Conservation (phyloP, 2,329 filamentous ascomycete genomes). For the Neoarthrinium moseri region DNA sequence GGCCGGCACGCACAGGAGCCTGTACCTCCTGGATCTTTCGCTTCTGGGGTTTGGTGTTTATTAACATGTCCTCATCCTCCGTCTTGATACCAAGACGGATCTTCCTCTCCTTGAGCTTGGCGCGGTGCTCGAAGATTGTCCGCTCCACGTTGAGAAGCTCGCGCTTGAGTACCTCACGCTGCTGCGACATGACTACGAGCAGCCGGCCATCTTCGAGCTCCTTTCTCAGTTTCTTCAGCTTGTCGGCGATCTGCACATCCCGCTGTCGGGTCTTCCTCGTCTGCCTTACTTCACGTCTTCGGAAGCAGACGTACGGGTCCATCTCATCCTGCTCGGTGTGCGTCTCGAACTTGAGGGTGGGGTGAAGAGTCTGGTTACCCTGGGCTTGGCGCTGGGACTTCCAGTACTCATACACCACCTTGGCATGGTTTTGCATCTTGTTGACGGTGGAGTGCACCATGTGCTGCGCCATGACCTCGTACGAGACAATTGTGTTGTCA, state of each 20-base stretch:
- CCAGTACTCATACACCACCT: conserved; percentile 89
- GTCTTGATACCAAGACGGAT: conserved; percentile 84
- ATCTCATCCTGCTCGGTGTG: conserved; percentile 92
- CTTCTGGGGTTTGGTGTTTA: conserved; percentile 88
- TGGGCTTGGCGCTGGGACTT: conserved; percentile 64
- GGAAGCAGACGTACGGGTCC: conserved; percentile 97
- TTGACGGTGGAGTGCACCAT: conserved; percentile 52
- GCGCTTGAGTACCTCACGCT: conserved; percentile 77
- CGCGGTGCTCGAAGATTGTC: conserved; percentile 78
- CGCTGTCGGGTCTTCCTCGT: conserved; percentile 92
- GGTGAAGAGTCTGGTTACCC: conserved; percentile 72
- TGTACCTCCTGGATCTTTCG: conserved; percentile 53
- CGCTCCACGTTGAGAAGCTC: conserved; percentile 75
- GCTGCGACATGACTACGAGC: conserved; percentile 73
- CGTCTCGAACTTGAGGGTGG: conserved; percentile 87
- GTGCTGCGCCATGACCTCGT: conserved; percentile 72
- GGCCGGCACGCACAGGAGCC: conserved; percentile 57
- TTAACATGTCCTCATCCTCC: conserved; percentile 84
- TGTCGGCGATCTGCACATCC: conserved; percentile 92
- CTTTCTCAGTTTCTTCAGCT: conserved; percentile 84
- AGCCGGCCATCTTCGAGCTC: conserved; percentile 88
- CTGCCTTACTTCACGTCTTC: conserved; percentile 88
- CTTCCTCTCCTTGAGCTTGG: conserved; percentile 84
- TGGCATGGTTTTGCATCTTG: conserved; percentile 57
- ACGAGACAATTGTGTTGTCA: conserved; percentile 80